Conservation (phyloP, 2,329 filamentous ascomycete species). For the Sporothrix euskadiensis region DNA sequence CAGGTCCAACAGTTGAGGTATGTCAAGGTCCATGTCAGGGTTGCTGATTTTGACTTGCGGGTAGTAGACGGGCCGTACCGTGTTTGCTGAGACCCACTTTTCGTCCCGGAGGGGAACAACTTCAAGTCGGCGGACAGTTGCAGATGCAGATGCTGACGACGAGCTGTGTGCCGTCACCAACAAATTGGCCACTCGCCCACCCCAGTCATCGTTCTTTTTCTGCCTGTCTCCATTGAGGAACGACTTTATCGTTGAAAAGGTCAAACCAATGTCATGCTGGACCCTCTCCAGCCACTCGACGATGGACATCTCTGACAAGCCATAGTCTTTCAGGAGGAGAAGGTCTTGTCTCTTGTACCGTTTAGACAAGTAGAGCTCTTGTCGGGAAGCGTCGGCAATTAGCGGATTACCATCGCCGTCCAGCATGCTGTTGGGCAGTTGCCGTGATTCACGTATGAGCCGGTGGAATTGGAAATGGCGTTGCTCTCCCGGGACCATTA, state of each 20-base stretch:
- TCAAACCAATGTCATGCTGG: neutral
- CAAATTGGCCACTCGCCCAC: neutral
- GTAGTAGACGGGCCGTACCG: constrained; percentile 10
- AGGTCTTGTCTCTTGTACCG: neutral
- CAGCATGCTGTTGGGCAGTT: neutral
- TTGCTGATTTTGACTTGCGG: neutral
- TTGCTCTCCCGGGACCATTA: neutral
- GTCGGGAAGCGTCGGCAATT: neutral
- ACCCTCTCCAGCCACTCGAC: neutral
- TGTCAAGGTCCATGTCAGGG: neutral
- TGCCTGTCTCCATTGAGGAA: neutral
- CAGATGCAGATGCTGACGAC: neutral
- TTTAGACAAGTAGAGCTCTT: neutral
- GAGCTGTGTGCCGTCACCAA: neutral
- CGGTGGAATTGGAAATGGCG: too few species aligned
- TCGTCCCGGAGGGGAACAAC: neutral
- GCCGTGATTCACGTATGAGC: neutral
- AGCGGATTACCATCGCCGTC: neutral
- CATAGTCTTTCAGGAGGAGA: neutral
- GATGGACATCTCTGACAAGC: neutral
- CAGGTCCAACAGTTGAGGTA: neutral
- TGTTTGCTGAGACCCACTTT: neutral
- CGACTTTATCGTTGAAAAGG: neutral
- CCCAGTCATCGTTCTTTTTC: neutral
- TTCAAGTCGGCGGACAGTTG: neutral